Evolutionary conservation across 2,329 filamentous ascomycete genomes (phyloP).

Genomic region (Intubia oerlemansii): DNA sequence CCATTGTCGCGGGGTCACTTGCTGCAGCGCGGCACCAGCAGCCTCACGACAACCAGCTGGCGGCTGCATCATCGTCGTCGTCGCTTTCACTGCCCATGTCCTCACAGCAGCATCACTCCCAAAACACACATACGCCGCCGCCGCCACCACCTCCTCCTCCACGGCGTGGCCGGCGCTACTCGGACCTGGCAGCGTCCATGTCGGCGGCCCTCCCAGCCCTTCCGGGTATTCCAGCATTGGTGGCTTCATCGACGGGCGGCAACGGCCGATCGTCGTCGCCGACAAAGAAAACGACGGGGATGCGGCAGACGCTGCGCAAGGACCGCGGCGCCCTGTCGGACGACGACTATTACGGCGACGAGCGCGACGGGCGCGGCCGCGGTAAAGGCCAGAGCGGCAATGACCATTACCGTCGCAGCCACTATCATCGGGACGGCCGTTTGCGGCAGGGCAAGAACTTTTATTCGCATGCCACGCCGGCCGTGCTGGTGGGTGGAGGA

Average conservation of each 20-base stretch:
- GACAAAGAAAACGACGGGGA: conserved; percentile 6
- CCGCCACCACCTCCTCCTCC: conserved; percentile 18
- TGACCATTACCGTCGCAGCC: conserved; percentile 1
- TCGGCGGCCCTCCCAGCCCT: no score
- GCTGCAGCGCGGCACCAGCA: conserved; percentile 36
- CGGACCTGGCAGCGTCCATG: no score
- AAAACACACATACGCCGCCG: conserved; percentile 9
- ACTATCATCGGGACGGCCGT: conserved; percentile 15
- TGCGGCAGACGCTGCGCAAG: conserved; percentile 47
- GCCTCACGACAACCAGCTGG: background rate
- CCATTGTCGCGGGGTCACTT: conserved; percentile 54
- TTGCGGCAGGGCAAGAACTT: conserved; percentile 16
- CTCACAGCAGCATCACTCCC: conserved; percentile 8
- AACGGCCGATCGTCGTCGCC: no score
- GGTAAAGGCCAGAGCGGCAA: conserved; percentile 1
- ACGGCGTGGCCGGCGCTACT: background rate
- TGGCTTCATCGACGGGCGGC: no score
- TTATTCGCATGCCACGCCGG: conserved; percentile 1
- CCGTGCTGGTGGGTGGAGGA: conserved; percentile 19
- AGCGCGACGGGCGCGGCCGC: conserved; percentile 1
- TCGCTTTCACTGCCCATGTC: background rate
- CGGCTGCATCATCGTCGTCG: conserved; percentile 12
- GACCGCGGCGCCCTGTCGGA: conserved; percentile 22
- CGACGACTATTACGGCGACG: conserved; percentile 25
- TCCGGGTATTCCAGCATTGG: no score